A percentile compares a stretch with the other conserved stretches of the same genome.
These are phyloP conservation scores for Aureobasidium sp. DNA, from an alignment of 2,329 filamentous ascomycete genomes.

Conservation along the genomic window DNA sequence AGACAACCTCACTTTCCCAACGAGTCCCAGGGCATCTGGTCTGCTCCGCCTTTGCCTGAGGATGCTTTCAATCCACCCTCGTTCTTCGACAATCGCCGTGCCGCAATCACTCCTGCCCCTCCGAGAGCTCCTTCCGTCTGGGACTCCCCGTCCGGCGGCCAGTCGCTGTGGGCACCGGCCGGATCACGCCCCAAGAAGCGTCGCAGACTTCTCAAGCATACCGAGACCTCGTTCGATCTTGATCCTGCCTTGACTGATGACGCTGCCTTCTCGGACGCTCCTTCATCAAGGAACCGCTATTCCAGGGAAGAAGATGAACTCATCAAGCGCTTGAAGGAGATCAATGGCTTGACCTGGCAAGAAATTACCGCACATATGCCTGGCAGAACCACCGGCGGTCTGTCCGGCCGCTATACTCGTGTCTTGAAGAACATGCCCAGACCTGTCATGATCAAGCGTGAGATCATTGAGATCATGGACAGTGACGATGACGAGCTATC, in stretches of 20 bases:
- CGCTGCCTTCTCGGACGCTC: background rate
- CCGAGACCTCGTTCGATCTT: background rate
- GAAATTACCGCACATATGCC: constrained; percentile 29
- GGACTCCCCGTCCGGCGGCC: constrained; percentile 14
- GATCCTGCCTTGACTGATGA: background rate
- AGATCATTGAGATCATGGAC: constrained; percentile 20
- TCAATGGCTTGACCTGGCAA: constrained; percentile 28
- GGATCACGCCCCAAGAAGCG: background rate
- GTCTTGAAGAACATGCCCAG: constrained; percentile 8
- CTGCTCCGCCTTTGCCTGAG: constrained; percentile 7
- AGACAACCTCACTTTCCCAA: constrained; percentile 11
- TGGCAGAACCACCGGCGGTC: constrained; percentile 22
- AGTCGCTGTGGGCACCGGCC: constrained; percentile 18
- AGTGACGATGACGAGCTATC: constrained; percentile 4
- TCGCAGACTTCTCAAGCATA: constrained; percentile 5
- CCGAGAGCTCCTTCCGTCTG: constrained; percentile 9
- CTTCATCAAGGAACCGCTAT: constrained; percentile 14
- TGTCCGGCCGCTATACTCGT: constrained; percentile 21
- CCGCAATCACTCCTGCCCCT: background rate
- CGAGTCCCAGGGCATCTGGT: background rate
- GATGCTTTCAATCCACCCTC: constrained; percentile 2
- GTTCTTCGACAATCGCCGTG: background rate
- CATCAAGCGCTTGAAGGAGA: constrained; percentile 34
- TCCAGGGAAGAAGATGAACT: constrained; percentile 24
- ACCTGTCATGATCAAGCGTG: constrained; percentile 14